Evolutionary conservation across 495 filamentous ascomycete genomes (phyloP), one percentile per base, ranked within the genome.

Genomic region (Friedmanniomyces simplex): DNA sequence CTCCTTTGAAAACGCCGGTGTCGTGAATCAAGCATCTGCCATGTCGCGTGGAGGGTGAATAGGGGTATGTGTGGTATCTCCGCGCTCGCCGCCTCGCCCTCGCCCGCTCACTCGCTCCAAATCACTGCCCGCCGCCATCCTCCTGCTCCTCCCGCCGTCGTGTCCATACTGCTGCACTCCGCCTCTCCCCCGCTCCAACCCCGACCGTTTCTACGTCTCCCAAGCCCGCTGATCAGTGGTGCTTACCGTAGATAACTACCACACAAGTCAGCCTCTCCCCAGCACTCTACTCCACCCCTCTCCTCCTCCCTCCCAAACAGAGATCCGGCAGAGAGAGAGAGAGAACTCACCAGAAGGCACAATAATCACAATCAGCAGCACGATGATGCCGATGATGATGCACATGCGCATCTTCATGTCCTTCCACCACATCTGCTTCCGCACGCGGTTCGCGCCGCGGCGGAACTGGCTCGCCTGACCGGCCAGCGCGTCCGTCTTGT

Each of bases 321-420:
- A 10, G 28, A 32, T 10, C 10, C 10, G 28, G n/a, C n/a, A n/a
- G n/a, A n/a, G n/a, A n/a, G n/a, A n/a, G n/a, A n/a, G n/a, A n/a
- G n/a, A n/a, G n/a, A n/a, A 59, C 71, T 66, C 82, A 93, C 91
- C 87, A 59, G 84, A 76, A 50, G 89, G 89, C 55, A 96, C 84
- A 66, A 96, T 90, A 67, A 98, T 96, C 68, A 98, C 81, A 54
- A 95, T 74, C 55, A 97, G 77, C 60, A 97, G 74, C 52, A 96
- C 76, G 65, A 96, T 84, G 72, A 97, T 85, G 58, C 88, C 91
- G 55, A 84, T 77, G 58, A 89, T 86, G 66, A 99, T 76, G 71
- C 90, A 97, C 75, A 96, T 93, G 67, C 91, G 83, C 93, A 97
- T 99, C 80, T 95, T 96, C 89, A 97, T 96, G 72, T 98, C 91